Base-by-base conservation (phyloP, 2,329 filamentous ascomycete species). In the Clarireedia sp. region DNA sequence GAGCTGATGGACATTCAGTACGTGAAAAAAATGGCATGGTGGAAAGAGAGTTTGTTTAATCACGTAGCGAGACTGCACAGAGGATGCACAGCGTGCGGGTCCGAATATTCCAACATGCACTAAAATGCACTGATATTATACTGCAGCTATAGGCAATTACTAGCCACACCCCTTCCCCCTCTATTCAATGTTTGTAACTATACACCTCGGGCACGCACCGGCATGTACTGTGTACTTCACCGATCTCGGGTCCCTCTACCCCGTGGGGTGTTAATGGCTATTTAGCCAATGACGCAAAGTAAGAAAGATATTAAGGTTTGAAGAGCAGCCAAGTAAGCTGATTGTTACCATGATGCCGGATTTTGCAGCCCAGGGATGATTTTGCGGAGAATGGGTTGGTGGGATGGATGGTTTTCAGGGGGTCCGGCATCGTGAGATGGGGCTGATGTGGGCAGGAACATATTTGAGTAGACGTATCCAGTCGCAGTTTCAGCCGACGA, bases 271-370 rank as follows among this genome's bases (percentile, higher is more conserved):
- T 68, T 79, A 4, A 68, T 80, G 19, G 72, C 74, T 3, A 69
- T 80, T 40, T 76, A 79, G 63, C 79, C 79, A 66, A 73, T 78
- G 69, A 79, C 76, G 2, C 79, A 76, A 75, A 73, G 76, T 62
- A 76, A n/a, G n/a, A n/a, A n/a, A 76, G 14, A 58, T 64, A 2
- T 73, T 76, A 50, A 76, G 76, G 10, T 72, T 79, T 43, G 70
- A 74, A 23, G 55, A 64, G 5, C 71, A 71, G 21, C 76, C 76
- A 0, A 63, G 59, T 17, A 61, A 51, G 2, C 57, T 56, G 3
- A 60, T 64, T 41, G 58, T 61, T 8, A 65, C 63, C 44, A 62
- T 54, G 2, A 37, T 64, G 10, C 59, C 59, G 1, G 59, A 65
- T 58, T 41, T 41, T 64, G 45, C 57, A 63, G 53, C 63, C 64